phyloP scores from a whole-genome alignment of 257 asterid species.

The Paulownia fortunei region DNA sequence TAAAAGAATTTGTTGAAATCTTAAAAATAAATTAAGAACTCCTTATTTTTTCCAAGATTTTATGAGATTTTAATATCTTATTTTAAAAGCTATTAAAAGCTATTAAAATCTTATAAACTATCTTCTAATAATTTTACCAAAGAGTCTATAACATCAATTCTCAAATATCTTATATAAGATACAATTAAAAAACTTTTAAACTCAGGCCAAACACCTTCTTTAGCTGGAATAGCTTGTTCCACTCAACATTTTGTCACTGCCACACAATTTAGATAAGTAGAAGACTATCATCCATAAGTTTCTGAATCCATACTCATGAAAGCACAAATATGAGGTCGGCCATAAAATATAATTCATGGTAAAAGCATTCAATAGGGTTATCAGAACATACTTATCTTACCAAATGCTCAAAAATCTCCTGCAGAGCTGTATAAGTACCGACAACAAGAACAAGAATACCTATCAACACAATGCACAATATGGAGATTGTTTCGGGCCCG shows the following conservation, averaged over 20 bases:
- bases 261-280: neutral
- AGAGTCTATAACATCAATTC: too few relatives aligned
- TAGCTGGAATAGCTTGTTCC: neutral
- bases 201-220: neutral
- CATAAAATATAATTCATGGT: neutral
- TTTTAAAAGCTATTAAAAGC: too few relatives aligned
- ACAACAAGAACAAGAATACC: constrained; percentile 55
- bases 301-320: too few relatives aligned
- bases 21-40: too few relatives aligned
- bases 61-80: too few relatives aligned
- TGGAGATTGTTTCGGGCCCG: constrained; percentile 40
- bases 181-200: too few relatives aligned
- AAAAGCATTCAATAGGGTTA: neutral
- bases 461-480: constrained; percentile 51
- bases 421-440: constrained; percentile 62
- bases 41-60: too few relatives aligned
- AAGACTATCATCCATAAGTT: too few relatives aligned
- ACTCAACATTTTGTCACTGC: neutral
- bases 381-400: neutral
- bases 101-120: too few relatives aligned
- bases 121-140: too few relatives aligned
- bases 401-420: constrained; percentile 51
- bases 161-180: too few relatives aligned
- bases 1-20: too few relatives aligned
- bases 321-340: neutral